phyloP scores from a whole-genome alignment of 768 basidiomycete genomes.

The Phaeolepiota aurea region DNA sequence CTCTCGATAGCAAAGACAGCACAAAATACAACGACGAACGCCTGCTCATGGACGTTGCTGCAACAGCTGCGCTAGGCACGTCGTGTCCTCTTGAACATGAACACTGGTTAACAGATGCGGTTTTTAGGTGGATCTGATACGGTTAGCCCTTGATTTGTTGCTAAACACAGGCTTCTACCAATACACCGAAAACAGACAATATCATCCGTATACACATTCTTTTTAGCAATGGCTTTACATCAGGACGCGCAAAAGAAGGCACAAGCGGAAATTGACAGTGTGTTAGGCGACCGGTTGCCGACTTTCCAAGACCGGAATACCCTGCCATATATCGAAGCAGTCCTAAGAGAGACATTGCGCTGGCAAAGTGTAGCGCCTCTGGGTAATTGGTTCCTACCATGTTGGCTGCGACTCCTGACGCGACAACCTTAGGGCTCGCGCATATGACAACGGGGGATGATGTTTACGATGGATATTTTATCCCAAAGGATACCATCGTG shows the following conservation, averaged over 20 bases:
- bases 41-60: constrained; percentile 27
- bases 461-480: constrained; percentile 8
- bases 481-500: constrained; percentile 9
- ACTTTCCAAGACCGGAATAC: constrained; percentile 19
- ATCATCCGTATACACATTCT: constrained; percentile 19
- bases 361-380: constrained; percentile 12
- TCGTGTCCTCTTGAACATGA: constrained; percentile 82
- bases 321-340: constrained; percentile 27
- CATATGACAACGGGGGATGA: constrained; percentile 10
- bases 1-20: constrained; percentile 46
- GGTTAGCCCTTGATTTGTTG: too few species aligned
- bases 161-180: too few species aligned
- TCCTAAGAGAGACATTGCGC: constrained; percentile 21
- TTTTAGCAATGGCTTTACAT: constrained; percentile 31
- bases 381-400: constrained; percentile 7
- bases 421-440: constrained; percentile 4
- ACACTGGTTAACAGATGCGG: constrained; percentile 44
- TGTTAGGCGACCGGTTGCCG: constrained; percentile 28
- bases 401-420: constrained; percentile 3
- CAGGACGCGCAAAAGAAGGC: constrained; percentile 26
- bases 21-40: constrained; percentile 14
- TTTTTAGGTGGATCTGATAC: constrained; percentile 29
- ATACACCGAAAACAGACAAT: constrained; percentile 15
- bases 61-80: constrained; percentile 69
- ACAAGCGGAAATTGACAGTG: constrained; percentile 31